phyloP scores from a whole-genome alignment of 2,329 filamentous ascomycete species.

The Aspergillus brasiliensis region DNA sequence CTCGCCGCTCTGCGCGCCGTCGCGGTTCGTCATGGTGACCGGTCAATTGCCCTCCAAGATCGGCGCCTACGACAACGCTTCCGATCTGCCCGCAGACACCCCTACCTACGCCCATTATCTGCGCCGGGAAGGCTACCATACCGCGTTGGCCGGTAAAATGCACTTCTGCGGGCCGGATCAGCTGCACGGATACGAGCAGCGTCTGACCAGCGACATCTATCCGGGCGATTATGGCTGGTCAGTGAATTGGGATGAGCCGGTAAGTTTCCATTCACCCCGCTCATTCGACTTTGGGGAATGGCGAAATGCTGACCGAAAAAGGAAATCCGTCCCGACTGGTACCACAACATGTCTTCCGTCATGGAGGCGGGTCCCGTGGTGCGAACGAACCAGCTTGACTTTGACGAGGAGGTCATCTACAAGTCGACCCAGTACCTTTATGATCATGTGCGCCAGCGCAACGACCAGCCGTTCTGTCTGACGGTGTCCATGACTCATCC shows the following conservation, averaged over 20 bases:
- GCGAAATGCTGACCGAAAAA: conserved; percentile 22
- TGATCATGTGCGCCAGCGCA: conserved; percentile 81
- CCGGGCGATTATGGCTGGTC: conserved; percentile 93
- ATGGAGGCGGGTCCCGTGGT: conserved; percentile 86
- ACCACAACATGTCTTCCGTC: conserved; percentile 93
- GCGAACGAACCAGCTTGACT: conserved; percentile 91
- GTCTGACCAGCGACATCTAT: conserved; percentile 93
- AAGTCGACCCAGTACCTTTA: conserved; percentile 87
- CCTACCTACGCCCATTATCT: conserved; percentile 94
- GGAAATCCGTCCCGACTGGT: conserved; percentile 78
- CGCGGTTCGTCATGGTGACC: conserved; percentile 91
- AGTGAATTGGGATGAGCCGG: conserved; percentile 92
- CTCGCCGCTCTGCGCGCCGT: conserved; percentile 87
- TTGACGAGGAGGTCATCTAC: conserved; percentile 95
- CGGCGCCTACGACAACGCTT: conserved; percentile 87
- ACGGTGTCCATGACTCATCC: conserved; percentile 93
- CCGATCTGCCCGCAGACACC: conserved; percentile 77
- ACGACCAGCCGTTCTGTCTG: conserved; percentile 77
- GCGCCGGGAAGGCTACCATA: conserved; percentile 82
- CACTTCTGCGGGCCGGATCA: conserved; percentile 91
- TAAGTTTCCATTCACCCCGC: conserved; percentile 24
- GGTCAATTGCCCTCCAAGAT: conserved; percentile 91
- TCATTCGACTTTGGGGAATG: neutral
- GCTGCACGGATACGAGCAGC: conserved; percentile 88
- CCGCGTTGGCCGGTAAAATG: conserved; percentile 92